phyloP scores from a whole-genome alignment of 192 early-diverging fungal species.

The Coemansia sp. region DNA sequence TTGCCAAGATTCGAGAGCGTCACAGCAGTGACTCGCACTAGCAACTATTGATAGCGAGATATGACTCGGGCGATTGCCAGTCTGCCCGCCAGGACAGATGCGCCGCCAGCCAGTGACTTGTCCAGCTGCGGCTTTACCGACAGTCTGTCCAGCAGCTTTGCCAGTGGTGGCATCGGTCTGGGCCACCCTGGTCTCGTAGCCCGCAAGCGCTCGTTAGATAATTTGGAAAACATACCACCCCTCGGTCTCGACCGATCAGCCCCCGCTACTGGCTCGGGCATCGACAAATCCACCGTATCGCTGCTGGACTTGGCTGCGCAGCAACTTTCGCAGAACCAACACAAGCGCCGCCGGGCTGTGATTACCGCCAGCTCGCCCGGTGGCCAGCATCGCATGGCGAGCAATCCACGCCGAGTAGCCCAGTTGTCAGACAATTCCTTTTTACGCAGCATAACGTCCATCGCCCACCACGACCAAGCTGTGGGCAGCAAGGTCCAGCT shows the following conservation, averaged over 20 bases:
- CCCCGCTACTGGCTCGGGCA: conserved; percentile 5
- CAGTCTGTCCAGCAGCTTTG: conserved; percentile 27
- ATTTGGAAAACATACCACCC: conserved; percentile 45
- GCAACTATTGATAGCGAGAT: conserved; percentile 3
- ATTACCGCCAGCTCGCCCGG: conserved; percentile 51
- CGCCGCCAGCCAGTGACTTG: conserved; percentile 24
- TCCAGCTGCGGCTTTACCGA: conserved; percentile 30
- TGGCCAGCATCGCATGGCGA: conserved; percentile 25
- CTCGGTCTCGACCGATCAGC: conserved; percentile 23
- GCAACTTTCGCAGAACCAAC: conserved; percentile 49
- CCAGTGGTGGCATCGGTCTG: conserved; percentile 29
- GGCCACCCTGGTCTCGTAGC: conserved; percentile 33
- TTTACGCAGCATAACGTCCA: conserved; percentile 24
- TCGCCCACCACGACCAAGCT: conserved; percentile 14
- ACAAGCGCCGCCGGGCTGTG: conserved; percentile 44
- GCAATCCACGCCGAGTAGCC: conserved; percentile 42
- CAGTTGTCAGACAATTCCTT: conserved; percentile 18
- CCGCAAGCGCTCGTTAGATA: conserved; percentile 52
- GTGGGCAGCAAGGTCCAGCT: neutral
- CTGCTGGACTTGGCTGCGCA: conserved; percentile 45
- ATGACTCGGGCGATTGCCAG: conserved; percentile 35
- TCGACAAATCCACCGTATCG: conserved; percentile 37
- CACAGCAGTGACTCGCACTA: neutral
- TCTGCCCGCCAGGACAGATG: conserved; percentile 12
- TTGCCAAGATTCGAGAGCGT: conserved; percentile 7